Evolutionary conservation across 495 filamentous ascomycete species (phyloP).

Genomic region (Cercophora samala): DNA sequence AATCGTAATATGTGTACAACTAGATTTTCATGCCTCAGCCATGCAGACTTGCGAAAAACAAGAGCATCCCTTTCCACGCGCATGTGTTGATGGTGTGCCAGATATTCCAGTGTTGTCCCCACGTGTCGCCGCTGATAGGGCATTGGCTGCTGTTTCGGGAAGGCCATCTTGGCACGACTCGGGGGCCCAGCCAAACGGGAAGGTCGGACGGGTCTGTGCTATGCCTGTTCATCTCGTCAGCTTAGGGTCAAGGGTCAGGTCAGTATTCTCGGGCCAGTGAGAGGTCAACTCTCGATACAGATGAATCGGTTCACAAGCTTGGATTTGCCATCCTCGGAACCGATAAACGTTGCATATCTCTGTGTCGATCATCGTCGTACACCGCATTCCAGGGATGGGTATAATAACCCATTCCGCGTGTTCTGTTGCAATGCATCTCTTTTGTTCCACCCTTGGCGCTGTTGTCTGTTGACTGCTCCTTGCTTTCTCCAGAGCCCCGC

Average conservation of each 20-base stretch:
- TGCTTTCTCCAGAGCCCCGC: background rate
- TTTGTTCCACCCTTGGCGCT: background rate
- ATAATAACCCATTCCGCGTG: background rate
- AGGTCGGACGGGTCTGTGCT: background rate
- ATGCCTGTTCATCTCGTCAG: background rate
- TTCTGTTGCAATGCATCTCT: background rate
- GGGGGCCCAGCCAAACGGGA: background rate
- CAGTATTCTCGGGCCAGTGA: background rate
- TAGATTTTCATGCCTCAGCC: background rate
- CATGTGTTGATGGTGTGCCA: background rate
- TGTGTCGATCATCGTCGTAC: background rate
- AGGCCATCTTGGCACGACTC: slow-evolving; percentile 1
- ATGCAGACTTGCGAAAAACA: background rate
- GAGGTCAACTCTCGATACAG: background rate
- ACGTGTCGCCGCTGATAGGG: background rate
- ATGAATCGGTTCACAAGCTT: background rate
- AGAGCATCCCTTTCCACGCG: background rate
- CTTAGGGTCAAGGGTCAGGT: background rate
- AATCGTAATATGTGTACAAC: background rate
- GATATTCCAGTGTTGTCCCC: background rate
- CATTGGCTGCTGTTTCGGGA: slow-evolving; percentile 3
- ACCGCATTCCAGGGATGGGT: background rate
- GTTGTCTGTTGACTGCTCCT: background rate
- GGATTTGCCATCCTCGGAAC: background rate
- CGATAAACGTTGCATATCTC: background rate